Evolutionary conservation across 805 yeast species (phyloP).

Genomic region (Candida krabiensis): DNA sequence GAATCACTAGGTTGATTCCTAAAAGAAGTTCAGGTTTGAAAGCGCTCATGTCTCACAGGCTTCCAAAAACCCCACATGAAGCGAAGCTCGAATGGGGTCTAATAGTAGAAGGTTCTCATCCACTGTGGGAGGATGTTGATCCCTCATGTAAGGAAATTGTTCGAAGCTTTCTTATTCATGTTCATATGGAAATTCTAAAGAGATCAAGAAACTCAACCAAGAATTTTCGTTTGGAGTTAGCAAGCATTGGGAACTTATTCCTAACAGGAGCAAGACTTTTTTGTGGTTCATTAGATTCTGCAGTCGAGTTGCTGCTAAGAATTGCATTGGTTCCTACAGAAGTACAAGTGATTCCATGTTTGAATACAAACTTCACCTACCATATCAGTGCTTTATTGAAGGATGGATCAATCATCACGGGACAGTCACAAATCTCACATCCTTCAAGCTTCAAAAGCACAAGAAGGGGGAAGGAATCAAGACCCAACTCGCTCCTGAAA

Average conservation of each 20-base stretch:
- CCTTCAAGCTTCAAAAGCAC: slow-evolving; percentile 41
- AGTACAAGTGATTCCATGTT: slow-evolving; percentile 69
- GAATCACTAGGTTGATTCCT: slow-evolving; percentile 74
- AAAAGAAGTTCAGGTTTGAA: slow-evolving; percentile 40
- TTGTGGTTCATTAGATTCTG: slow-evolving; percentile 81
- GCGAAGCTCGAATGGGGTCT: slow-evolving; percentile 76
- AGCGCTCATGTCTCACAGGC: slow-evolving; percentile 46
- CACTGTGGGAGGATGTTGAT: slow-evolving; percentile 61
- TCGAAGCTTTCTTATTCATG: slow-evolving; percentile 74
- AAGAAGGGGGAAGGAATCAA: slow-evolving; percentile 1
- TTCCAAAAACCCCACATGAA: slow-evolving; percentile 42
- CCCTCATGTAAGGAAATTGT: slow-evolving; percentile 67
- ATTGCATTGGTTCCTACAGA: slow-evolving; percentile 57
- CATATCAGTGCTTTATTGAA: slow-evolving; percentile 76
- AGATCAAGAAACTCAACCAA: slow-evolving; percentile 54
- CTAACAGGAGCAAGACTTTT: slow-evolving; percentile 79
- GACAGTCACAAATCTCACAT: slow-evolving; percentile 93
- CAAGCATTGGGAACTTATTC: slow-evolving; percentile 83
- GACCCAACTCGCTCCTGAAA: neutral
- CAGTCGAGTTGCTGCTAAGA: slow-evolving; percentile 71
- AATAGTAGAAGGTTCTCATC: slow-evolving; percentile 78
- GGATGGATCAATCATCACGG: slow-evolving; percentile 75
- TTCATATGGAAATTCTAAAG: slow-evolving; percentile 74
- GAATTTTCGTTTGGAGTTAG: slow-evolving; percentile 71
- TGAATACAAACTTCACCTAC: slow-evolving; percentile 81